phyloP scores from a whole-genome alignment of 192 early-diverging fungal genomes.

The Glomus cerebriforme region DNA sequence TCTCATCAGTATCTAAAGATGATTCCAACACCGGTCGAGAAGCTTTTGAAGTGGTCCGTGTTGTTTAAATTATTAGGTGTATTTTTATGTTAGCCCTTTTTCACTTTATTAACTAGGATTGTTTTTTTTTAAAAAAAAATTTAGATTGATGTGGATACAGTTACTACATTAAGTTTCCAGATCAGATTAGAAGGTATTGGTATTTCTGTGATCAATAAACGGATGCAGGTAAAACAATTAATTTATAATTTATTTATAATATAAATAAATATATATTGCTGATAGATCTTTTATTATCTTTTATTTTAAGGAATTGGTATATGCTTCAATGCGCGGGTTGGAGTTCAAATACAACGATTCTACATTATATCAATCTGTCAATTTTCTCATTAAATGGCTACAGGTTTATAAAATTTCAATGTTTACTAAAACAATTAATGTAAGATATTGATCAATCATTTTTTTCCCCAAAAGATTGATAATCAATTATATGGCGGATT shows the following conservation, averaged over 20 bases:
- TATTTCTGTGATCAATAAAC: slow-evolving; percentile 81
- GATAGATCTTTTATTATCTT: background rate
- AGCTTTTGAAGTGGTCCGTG: slow-evolving; percentile 26
- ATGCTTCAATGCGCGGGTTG: slow-evolving; percentile 76
- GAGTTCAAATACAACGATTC: slow-evolving; percentile 81
- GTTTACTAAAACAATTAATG: background rate
- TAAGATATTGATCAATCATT: background rate
- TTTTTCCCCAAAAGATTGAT: slow-evolving; percentile 73
- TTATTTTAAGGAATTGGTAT: slow-evolving; percentile 73
- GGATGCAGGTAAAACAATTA: slow-evolving; percentile 70
- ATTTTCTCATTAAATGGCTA: slow-evolving; percentile 84
- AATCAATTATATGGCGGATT: slow-evolving; percentile 89
- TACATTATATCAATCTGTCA: slow-evolving; percentile 76
- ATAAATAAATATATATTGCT: background rate
- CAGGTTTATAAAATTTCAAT: slow-evolving; percentile 50
- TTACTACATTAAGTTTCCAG: slow-evolving; percentile 62
- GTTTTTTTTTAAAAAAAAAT: slow-evolving; percentile 51
- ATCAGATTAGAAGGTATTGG: slow-evolving; percentile 87
- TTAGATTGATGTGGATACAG: slow-evolving; percentile 51
- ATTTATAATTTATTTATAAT: background rate
- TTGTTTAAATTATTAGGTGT: background rate
- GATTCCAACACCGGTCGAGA: background rate
- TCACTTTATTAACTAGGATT: background rate
- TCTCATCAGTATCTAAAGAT: slow-evolving; percentile 8
- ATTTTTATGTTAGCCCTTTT: background rate